These are phyloP conservation scores for Graphilbum fragrans DNA, from an alignment of 2,329 filamentous ascomycete genomes.

Conservation along the genomic window DNA sequence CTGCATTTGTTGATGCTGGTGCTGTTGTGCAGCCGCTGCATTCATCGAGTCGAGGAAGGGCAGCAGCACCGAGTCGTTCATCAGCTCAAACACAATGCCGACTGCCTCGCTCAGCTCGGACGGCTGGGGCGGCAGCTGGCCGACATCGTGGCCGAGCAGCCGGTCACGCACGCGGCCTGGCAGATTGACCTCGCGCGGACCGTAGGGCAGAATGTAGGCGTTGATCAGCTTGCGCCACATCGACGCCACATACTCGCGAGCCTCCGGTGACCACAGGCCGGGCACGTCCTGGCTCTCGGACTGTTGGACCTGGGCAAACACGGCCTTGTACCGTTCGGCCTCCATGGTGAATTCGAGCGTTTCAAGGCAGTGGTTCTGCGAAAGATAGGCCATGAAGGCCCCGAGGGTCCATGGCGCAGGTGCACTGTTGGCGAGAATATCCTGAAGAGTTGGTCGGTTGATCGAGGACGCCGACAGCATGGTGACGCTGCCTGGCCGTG, in stretches of 20 bases:
- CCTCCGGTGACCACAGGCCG: conserved; percentile 23
- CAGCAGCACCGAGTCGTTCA: conserved; percentile 92
- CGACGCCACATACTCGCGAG: conserved; percentile 57
- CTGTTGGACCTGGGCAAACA: conserved; percentile 31
- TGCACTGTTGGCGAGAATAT: conserved; percentile 79
- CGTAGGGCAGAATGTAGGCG: conserved; percentile 79
- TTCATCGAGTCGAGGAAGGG: conserved; percentile 71
- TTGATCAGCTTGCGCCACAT: conserved; percentile 82
- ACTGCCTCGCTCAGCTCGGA: conserved; percentile 71
- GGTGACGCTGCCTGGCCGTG: conserved; percentile 36
- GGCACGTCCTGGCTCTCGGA: conserved; percentile 21
- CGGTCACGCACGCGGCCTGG: conserved; percentile 75
- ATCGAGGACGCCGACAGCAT: conserved; percentile 28
- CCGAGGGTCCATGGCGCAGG: conserved; percentile 80
- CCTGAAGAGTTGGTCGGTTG: conserved; percentile 58
- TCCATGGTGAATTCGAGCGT: conserved; percentile 96
- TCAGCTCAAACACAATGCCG: conserved; percentile 82
- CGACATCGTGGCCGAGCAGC: conserved; percentile 52
- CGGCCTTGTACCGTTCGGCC: conserved; percentile 67
- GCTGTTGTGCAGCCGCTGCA: conserved; percentile 9
- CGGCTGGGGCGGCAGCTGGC: conserved; percentile 55
- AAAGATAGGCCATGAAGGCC: conserved; percentile 93
- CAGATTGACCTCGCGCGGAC: conserved; percentile 81
- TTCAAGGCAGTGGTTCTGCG: conserved; percentile 93
- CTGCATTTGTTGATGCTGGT: conserved; percentile 11